A percentile compares a stretch with the other conserved stretches of the same genome.
These are phyloP conservation scores for Cryptosporidium sp. DNA, from an alignment of 169 alveolate genomes.

Conservation along the genomic window DNA sequence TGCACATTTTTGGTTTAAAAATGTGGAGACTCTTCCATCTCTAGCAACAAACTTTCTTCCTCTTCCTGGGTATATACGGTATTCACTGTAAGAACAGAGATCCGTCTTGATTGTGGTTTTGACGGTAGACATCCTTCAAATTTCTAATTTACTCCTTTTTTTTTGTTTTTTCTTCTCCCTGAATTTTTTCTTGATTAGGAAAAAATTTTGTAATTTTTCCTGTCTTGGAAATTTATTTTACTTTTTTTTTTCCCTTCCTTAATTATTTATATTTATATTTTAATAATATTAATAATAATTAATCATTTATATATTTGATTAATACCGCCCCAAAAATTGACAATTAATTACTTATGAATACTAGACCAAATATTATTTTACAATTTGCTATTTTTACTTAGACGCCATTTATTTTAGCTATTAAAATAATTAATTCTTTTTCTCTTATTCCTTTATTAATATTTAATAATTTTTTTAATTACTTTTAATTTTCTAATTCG, in stretches of 20 bases:
- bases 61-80: slow-evolving; percentile 98
- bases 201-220: slow-evolving; percentile 8
- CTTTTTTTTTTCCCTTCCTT: not conserved
- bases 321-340: slow-evolving; percentile 1
- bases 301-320: not conserved
- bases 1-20: slow-evolving; percentile 91
- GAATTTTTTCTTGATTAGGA: slow-evolving; percentile 1
- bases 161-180: slow-evolving; percentile 16
- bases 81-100: slow-evolving; percentile 96
- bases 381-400: not conserved
- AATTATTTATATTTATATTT: not conserved
- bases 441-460: too few species aligned
- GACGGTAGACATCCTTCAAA: slow-evolving; percentile 83
- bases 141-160: not conserved
- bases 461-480: not conserved
- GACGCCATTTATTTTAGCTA: slow-evolving; percentile 3
- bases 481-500: not conserved
- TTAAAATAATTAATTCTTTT: too few species aligned
- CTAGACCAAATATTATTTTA: not conserved
- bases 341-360: not conserved
- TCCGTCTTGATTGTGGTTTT: slow-evolving; percentile 94
- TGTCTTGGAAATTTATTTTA: not conserved
- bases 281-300: not conserved
- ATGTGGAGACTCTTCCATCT: slow-evolving; percentile 95
- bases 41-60: slow-evolving; percentile 95